Percentiles rank a stretch among this genome's conserved stretches.
Conservation (phyloP, 805 yeast genomes). For the Monosporozyma servazzii region DNA sequence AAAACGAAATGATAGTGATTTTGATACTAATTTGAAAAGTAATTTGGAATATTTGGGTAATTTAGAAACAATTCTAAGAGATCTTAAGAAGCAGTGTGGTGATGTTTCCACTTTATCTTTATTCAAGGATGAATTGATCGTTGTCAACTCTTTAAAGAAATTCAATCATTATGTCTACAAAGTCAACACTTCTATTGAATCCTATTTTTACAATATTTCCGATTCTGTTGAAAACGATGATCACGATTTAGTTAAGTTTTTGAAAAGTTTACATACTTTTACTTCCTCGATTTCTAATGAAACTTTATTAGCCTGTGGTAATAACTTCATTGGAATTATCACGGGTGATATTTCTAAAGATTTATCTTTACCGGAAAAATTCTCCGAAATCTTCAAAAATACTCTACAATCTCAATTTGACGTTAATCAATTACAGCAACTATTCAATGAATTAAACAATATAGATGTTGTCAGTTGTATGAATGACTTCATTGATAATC, state of each 20-base stretch:
- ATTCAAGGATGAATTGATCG: constrained; percentile 26
- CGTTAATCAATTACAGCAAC: constrained; percentile 28
- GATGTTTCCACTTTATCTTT: constrained; percentile 50
- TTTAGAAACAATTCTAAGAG: constrained; percentile 64
- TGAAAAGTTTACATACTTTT: constrained; percentile 34
- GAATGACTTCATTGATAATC: constrained; percentile 31
- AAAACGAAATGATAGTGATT: constrained; percentile 17
- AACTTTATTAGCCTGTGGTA: constrained; percentile 28
- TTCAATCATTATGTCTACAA: constrained; percentile 26
- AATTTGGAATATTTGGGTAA: constrained; percentile 51
- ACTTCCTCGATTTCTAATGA: constrained; percentile 33
- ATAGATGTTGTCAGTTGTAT: constrained; percentile 33
- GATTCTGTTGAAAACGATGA: constrained; percentile 12
- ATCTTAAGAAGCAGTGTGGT: constrained; percentile 48
- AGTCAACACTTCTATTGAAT: constrained; percentile 22
- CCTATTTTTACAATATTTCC: constrained; percentile 18
- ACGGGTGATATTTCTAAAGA: constrained; percentile 24
- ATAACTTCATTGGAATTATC: constrained; percentile 32
- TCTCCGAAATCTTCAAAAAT: constrained; percentile 33
- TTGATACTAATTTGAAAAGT: constrained; percentile 10
- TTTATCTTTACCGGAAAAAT: constrained; percentile 27
- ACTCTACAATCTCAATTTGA: constrained; percentile 36
- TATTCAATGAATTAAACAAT: constrained; percentile 35
- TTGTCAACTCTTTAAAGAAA: constrained; percentile 26
- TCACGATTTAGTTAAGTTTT: constrained; percentile 20